Evolutionary conservation across 2,329 filamentous ascomycete species (phyloP).

Genomic region (Incumbomyces lentus): DNA sequence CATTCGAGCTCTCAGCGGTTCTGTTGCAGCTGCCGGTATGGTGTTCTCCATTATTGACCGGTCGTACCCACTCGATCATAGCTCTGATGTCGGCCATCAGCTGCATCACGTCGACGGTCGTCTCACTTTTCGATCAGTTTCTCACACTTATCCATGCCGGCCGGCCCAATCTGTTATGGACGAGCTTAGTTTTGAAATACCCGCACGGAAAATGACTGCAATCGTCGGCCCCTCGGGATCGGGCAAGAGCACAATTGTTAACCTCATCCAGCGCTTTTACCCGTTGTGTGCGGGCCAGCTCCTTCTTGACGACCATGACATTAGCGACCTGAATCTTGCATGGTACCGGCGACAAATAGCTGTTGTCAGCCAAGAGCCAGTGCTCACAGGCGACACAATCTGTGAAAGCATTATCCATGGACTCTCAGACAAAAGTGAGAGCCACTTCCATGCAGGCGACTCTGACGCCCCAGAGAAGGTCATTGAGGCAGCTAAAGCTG

Average conservation of each 20-base stretch:
- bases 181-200: constrained; percentile 23
- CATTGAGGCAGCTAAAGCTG: constrained; percentile 26
- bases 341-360: constrained; percentile 56
- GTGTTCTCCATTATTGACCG: constrained; percentile 91
- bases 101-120: constrained; percentile 52
- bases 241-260: constrained; percentile 39
- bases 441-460: background rate
- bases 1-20: constrained; percentile 71
- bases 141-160: constrained; percentile 27
- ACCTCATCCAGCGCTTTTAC: constrained; percentile 28
- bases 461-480: constrained; percentile 23
- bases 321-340: constrained; percentile 48
- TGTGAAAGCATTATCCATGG: constrained; percentile 61
- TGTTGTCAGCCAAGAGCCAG: constrained; percentile 65
- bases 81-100: constrained; percentile 57
- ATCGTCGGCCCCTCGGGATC: constrained; percentile 42
- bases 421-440: background rate
- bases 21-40: constrained; percentile 71
- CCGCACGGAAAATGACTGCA: constrained; percentile 16
- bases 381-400: constrained; percentile 58
- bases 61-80: constrained; percentile 68
- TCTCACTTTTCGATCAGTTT: constrained; percentile 25
- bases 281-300: constrained; percentile 25
- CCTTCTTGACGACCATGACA: constrained; percentile 34
- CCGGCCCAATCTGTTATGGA: constrained; percentile 27